These are phyloP conservation scores for Sedum album DNA, from an alignment of 164 flowering plant genomes.

Conservation along the genomic window DNA sequence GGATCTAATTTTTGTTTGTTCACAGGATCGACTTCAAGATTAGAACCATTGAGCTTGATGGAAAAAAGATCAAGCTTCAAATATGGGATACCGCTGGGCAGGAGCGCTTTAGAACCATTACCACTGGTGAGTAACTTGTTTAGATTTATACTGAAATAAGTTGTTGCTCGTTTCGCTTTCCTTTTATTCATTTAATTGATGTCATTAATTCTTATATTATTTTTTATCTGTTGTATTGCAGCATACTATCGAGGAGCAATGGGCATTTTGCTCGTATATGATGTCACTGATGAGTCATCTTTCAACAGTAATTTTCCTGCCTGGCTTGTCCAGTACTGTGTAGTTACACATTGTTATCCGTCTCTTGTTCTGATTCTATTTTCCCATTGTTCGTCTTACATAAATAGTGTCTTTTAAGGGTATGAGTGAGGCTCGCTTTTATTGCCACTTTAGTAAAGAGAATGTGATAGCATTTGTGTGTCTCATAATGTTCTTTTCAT, in stretches of 20 bases:
- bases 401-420: background rate
- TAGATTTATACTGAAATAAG: background rate
- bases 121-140: background rate
- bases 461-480: background rate
- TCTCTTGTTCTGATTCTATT: background rate
- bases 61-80: slow-evolving; percentile 1
- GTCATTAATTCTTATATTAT: background rate
- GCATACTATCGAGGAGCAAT: slow-evolving; percentile 5
- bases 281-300: slow-evolving; percentile 1
- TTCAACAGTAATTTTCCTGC: slow-evolving; percentile 2
- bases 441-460: background rate
- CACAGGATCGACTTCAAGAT: slow-evolving; percentile 4
- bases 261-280: slow-evolving; percentile 8
- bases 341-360: background rate
- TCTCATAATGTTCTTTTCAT: background rate
- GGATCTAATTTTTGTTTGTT: background rate
- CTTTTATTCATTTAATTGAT: background rate
- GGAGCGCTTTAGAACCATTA: slow-evolving; percentile 2
- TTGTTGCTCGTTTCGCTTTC: background rate
- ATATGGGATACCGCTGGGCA: slow-evolving; percentile 2
- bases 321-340: background rate
- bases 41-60: slow-evolving; percentile 5
- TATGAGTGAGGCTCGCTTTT: background rate
- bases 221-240: background rate
- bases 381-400: background rate